Base-by-base conservation (phyloP, 257 asterid species). In the Catharanthus roseus region DNA sequence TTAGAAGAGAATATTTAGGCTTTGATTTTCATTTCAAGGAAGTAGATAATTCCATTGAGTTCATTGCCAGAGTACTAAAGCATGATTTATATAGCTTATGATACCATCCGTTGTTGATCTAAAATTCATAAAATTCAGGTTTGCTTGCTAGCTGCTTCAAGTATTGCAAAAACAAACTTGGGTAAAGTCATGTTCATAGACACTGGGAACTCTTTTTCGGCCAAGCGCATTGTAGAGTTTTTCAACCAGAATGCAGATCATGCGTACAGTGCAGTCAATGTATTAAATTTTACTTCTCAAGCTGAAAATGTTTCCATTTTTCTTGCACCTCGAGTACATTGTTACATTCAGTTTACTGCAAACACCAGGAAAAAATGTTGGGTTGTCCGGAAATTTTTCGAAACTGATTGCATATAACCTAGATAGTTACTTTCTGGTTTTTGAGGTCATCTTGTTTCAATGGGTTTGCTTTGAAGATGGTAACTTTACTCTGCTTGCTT, bases 161-260 rank as follows among this genome's bases (percentile, higher is more conserved):
- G 69, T 66, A 84, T 87, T 72, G 96, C 93, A 36, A 82, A 77
- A 74, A 75, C 78, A 5, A 71, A 71, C 77, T 67, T 72, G 53
- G 87, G 88, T 80, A 83, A 74, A 64, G 90, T 90, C 65, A 61
- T 92, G 78, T 92, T 85, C 81, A 68, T 88, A 70, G 98, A 90
- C 80, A 84, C 98, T 0, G 90, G 97, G 60, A 92, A 92, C 72
- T 90, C 98, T 38, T 88, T 90, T 79, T 87, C 96, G 38, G 85
- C 96, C 26, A 92, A 81, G 84, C 89, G 96, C 53, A 69, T 90
- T 72, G 91, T 84, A 11, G 79, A 88, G 64, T 78, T 92, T 82
- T 82, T 90, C 68, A 69, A 67, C 51, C 85, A 74, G 77, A 81
- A 75, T 49, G 51, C 90, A 63, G 76, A 77, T 75, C 68, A 66